Evolutionary conservation across 345 rosid species (phyloP).

Genomic region (Eucalyptus tenuipes): DNA sequence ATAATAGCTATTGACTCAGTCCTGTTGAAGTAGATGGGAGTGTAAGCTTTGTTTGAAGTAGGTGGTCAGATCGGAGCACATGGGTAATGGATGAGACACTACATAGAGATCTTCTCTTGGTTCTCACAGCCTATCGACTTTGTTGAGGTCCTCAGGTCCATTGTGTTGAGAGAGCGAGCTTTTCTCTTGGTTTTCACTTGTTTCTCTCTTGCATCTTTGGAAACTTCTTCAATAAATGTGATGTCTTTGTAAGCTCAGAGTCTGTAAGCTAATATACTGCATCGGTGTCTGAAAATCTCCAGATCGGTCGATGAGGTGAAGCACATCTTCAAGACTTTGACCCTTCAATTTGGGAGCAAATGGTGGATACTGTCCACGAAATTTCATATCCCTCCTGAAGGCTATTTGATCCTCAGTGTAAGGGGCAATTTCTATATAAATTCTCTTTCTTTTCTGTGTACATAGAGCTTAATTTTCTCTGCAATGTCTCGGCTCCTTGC

Average conservation of each 20-base stretch:
- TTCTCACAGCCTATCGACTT: neutral
- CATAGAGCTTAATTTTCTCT: neutral
- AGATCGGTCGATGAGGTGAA: conserved; percentile 54
- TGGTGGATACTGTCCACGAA: conserved; percentile 74
- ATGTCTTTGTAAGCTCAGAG: neutral
- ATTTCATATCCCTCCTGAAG: conserved; percentile 62
- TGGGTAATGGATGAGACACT: neutral
- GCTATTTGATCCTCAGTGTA: conserved; percentile 74
- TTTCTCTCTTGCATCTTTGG: neutral
- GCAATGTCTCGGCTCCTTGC: neutral
- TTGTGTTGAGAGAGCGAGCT: neutral
- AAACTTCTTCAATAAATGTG: neutral
- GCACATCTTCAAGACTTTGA: conserved; percentile 63
- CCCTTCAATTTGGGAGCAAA: conserved; percentile 74
- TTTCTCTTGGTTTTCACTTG: neutral
- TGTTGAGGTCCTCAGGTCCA: neutral
- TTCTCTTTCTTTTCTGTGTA: neutral
- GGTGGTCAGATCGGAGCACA: neutral
- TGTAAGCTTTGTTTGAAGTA: neutral
- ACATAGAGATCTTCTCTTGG: neutral
- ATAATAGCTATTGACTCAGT: neutral
- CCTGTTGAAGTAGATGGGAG: neutral
- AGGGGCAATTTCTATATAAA: neutral
- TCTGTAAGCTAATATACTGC: neutral
- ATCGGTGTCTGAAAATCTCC: neutral